Evolutionary conservation across 2,329 filamentous ascomycete genomes (phyloP).

Genomic region (Colletotrichum phormii): DNA sequence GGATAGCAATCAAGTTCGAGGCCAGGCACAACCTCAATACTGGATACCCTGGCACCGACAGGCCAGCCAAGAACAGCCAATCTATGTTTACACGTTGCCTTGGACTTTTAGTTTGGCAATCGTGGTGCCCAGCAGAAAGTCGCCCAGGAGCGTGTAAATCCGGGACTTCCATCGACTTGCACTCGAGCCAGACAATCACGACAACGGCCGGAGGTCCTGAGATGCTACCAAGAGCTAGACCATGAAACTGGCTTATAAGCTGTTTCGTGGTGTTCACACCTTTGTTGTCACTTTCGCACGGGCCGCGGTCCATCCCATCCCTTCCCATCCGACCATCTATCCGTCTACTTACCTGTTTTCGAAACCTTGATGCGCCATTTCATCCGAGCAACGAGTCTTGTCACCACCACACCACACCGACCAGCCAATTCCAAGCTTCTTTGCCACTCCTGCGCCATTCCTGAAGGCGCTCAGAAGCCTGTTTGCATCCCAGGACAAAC

Average conservation of each 20-base stretch:
- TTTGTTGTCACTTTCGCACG: conserved; percentile 34
- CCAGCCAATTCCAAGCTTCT: not conserved
- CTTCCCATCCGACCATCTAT: conserved; percentile 6
- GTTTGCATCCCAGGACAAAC: not conserved
- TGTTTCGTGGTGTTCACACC: conserved; percentile 18
- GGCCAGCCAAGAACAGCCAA: too few species aligned
- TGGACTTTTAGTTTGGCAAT: not conserved
- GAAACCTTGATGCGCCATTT: conserved; percentile 22
- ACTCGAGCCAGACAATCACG: not conserved
- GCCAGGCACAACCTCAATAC: not conserved
- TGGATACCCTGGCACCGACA: not conserved
- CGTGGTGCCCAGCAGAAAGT: not conserved
- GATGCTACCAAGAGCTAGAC: conserved; percentile 5
- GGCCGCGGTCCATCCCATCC: conserved; percentile 28
- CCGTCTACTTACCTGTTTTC: conserved; percentile 24
- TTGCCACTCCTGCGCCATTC: not conserved
- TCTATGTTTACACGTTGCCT: too few species aligned
- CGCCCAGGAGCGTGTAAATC: not conserved
- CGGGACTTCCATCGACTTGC: not conserved
- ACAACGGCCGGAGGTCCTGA: conserved; percentile 4
- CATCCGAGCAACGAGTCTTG: conserved; percentile 23
- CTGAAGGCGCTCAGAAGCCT: not conserved
- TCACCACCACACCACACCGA: conserved; percentile 3
- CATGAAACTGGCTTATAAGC: conserved; percentile 5
- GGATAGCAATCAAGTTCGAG: not conserved